phyloP scores from a whole-genome alignment of 2,329 filamentous ascomycete genomes.

The Cladosporium halotolerans region DNA sequence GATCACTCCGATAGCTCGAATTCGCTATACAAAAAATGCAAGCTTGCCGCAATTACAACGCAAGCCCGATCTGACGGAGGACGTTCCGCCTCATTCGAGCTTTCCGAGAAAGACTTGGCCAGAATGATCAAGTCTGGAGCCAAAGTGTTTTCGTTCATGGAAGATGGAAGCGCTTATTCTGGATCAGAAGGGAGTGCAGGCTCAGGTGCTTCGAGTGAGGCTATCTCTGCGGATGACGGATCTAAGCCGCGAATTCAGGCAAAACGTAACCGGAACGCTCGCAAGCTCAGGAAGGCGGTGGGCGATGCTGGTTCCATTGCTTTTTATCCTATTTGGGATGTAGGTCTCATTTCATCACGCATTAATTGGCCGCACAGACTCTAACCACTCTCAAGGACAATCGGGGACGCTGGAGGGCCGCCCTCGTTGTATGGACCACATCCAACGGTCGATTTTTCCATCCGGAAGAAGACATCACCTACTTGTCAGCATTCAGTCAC shows the following conservation, averaged over 20 bases:
- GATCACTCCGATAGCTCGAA: background rate
- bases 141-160: conserved; percentile 23
- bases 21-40: background rate
- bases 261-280: background rate
- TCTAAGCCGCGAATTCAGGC: background rate
- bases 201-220: background rate
- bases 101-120: background rate
- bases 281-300: background rate
- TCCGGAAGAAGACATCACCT: conserved; percentile 32
- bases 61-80: background rate
- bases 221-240: background rate
- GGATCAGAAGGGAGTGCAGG: conserved; percentile 15
- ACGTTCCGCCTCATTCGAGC: background rate
- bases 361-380: background rate
- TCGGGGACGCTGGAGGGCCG: conserved; percentile 5
- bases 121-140: conserved; percentile 20
- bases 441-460: conserved; percentile 31
- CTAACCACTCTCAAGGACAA: background rate
- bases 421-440: conserved; percentile 35
- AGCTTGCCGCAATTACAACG: background rate
- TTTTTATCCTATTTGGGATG: conserved; percentile 10
- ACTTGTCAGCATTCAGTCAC: conserved; percentile 33
- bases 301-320: background rate
- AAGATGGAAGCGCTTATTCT: conserved; percentile 17
- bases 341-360: background rate